These are phyloP conservation scores for Plasmodium vinckei DNA, from an alignment of 169 alveolate genomes.

Conservation along the genomic window DNA sequence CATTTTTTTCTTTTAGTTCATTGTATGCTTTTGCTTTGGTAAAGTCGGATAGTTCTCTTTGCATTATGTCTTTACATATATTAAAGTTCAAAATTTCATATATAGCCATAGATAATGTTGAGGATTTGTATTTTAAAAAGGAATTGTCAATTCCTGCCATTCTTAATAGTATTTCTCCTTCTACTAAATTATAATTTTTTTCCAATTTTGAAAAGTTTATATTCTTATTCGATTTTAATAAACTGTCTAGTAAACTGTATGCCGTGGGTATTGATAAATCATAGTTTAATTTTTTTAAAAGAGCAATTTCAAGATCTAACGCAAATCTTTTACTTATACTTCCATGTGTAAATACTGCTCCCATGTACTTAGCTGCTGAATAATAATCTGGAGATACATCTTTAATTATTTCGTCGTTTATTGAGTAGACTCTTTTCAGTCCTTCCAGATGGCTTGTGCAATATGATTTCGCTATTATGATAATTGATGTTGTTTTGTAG, in stretches of 20 bases:
- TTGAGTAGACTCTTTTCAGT: constrained; percentile 45
- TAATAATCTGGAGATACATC: constrained; percentile 70
- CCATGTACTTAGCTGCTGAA: constrained; percentile 67
- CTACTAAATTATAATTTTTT: constrained; percentile 59
- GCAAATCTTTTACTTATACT: constrained; percentile 69
- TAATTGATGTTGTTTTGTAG: constrained; percentile 36
- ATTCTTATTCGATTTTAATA: constrained; percentile 68
- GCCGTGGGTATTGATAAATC: constrained; percentile 73
- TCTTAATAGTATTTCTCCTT: constrained; percentile 63
- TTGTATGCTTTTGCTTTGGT: not conserved
- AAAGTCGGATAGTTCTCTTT: constrained; percentile 29
- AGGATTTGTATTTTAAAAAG: constrained; percentile 68
- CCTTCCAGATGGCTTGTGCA: constrained; percentile 74
- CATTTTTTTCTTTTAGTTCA: not conserved
- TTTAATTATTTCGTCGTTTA: constrained; percentile 48
- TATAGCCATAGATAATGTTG: constrained; percentile 72
- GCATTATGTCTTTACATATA: constrained; percentile 71
- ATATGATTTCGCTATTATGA: constrained; percentile 45
- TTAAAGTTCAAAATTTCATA: constrained; percentile 70
- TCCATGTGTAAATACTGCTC: constrained; percentile 15
- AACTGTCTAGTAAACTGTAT: constrained; percentile 62
- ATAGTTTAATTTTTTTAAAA: constrained; percentile 70
- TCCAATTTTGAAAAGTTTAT: constrained; percentile 33
- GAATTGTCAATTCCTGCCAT: constrained; percentile 64
- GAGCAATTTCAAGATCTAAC: constrained; percentile 49